Evolutionary conservation across 2,329 filamentous ascomycete species (phyloP), one percentile per base, ranked within the genome.

Genomic region (Septoria petroselini): DNA sequence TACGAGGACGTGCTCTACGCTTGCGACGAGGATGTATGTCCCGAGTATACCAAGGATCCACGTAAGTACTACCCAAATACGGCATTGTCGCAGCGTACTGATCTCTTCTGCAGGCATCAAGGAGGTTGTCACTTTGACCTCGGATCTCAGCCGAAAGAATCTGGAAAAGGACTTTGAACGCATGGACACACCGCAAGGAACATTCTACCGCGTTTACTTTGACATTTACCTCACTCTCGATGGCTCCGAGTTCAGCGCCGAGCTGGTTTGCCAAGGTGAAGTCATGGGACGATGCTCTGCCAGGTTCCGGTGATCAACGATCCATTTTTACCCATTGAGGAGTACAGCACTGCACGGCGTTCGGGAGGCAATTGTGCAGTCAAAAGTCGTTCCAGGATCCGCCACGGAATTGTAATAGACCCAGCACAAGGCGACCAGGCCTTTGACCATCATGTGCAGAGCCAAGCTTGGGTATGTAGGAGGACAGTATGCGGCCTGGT

Each of bases 121-220:
- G 80, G 93, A 97, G 73, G 90, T 97, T 50, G 93, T 97, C 58
- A 98, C 93, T 1, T 83, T 98, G 42, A 97, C 93, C 1, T 97
- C 91, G 1, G 93, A 98, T 68, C 79, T 98, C 50, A 96, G 91
- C 41, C 86, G 91, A 63, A 98, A 97, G 79, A 97, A 97, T 69
- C 84, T 98, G 9, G 93, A 98, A 71, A 97, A 96, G 73, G 93
- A 98, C 70, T 98, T 98, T 65, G 93, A 98, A 74, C 84, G 93
- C 67, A 97, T 97, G 93, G 93, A 97, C 69, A 97, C 93, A 1
- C 91, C 93, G 4, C 91, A 98, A 70, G 93, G 93, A 55, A 94
- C 88, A 3, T 95, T 95, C 71, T 95, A 95, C 76, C 84, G 89
- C 57, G 78, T 81, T 38, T 81, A 81, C 68, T 81, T 81, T 60